Percentiles rank a stretch among this genome's conserved stretches.
Conservation (phyloP, 768 basidiomycete species). For the Mycena filopes region DNA sequence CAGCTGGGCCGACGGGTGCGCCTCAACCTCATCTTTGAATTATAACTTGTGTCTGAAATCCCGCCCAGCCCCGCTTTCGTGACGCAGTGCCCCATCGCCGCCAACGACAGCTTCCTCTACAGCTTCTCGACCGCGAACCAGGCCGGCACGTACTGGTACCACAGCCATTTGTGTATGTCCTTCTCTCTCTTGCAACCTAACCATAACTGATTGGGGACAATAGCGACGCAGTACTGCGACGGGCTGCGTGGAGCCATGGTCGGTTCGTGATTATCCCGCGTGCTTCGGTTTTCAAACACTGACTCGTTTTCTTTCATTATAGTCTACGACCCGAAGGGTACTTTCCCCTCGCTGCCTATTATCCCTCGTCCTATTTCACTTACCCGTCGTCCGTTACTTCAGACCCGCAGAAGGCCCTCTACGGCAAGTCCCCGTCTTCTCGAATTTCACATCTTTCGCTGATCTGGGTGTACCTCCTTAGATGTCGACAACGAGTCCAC, state of each 20-base stretch:
- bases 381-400: too few species aligned
- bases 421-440: slow-evolving; percentile 2
- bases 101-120: slow-evolving; percentile 46
- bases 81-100: slow-evolving; percentile 47
- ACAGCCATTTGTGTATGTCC: slow-evolving; percentile 18
- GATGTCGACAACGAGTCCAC: slow-evolving; percentile 32
- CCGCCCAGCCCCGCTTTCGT: slow-evolving; percentile 40
- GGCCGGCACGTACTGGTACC: slow-evolving; percentile 34
- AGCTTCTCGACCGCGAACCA: slow-evolving; percentile 43
- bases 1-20: slow-evolving; percentile 48
- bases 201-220: slow-evolving; percentile 33
- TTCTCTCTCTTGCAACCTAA: background rate
- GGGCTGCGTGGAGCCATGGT: slow-evolving; percentile 56
- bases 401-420: slow-evolving; percentile 40
- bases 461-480: slow-evolving; percentile 35
- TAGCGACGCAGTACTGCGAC: slow-evolving; percentile 54
- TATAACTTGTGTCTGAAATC: too few species aligned
- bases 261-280: background rate
- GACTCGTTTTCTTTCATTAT: too few species aligned
- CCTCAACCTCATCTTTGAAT: too few species aligned
- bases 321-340: slow-evolving; percentile 46
- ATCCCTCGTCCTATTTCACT: too few species aligned
- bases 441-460: background rate
- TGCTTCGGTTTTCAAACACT: too few species aligned
- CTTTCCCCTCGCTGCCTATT: too few species aligned